Evolutionary conservation across 768 basidiomycete species (phyloP).

Genomic region (Infundibulicybe gibba): DNA sequence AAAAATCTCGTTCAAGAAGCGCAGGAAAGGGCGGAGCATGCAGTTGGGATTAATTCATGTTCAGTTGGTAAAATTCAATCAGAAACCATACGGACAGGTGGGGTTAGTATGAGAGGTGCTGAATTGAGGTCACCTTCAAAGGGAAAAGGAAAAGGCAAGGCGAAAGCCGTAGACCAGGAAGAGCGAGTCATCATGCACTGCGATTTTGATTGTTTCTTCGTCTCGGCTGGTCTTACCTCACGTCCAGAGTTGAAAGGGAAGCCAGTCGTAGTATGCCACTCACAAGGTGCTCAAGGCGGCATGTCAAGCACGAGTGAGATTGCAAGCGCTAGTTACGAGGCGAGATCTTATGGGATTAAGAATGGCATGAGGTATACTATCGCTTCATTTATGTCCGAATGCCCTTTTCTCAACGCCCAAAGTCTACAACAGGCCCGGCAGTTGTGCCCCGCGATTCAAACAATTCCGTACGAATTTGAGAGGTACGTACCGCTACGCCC

Average conservation of each 20-base stretch:
- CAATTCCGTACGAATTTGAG: constrained; percentile 95
- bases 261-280: constrained; percentile 94
- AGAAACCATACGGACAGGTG: constrained; percentile 13
- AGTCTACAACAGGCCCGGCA: constrained; percentile 80
- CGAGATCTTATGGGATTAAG: constrained; percentile 80
- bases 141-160: constrained; percentile 54
- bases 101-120: constrained; percentile 51
- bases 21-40: constrained; percentile 61
- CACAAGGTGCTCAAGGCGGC: constrained; percentile 73
- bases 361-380: constrained; percentile 87
- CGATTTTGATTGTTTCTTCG: constrained; percentile 97
- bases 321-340: constrained; percentile 93
- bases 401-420: constrained; percentile 4
- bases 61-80: constrained; percentile 27
- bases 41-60: constrained; percentile 10
- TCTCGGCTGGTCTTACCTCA: constrained; percentile 80
- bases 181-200: constrained; percentile 84
- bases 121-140: constrained; percentile 47
- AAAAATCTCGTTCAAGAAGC: constrained; percentile 76
- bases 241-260: constrained; percentile 82
- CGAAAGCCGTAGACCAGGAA: constrained; percentile 33
- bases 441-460: constrained; percentile 67
- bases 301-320: constrained; percentile 88
- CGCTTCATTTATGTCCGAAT: neutral
- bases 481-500: constrained; percentile 34